A percentile compares a stretch with the other conserved stretches of the same genome.
These are phyloP conservation scores for Erythrobasidium hasegawianum DNA, from an alignment of 1,284 basidiomycete species.

Conservation along the genomic window DNA sequence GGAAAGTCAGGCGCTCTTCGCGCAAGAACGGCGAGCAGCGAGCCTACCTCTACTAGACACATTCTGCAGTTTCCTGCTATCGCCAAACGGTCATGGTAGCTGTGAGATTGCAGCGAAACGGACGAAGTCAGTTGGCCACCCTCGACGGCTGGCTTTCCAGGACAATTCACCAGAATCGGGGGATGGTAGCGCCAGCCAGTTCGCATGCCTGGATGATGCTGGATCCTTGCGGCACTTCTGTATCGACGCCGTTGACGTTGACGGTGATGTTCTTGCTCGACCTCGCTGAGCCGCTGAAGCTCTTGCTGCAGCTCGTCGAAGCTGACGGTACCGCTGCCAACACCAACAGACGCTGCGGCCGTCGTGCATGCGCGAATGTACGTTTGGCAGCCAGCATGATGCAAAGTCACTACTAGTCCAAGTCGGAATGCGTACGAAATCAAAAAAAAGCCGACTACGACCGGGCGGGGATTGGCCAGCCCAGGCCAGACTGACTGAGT, in stretches of 20 bases:
- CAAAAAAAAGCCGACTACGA: too few relatives aligned
- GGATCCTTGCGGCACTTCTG: slow-evolving; percentile 59
- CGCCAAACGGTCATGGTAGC: slow-evolving; percentile 6
- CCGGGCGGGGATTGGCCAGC: too few relatives aligned
- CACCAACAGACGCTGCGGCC: too few relatives aligned
- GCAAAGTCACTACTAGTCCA: too few relatives aligned
- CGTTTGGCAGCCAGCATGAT: too few relatives aligned
- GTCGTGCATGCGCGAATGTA: too few relatives aligned
- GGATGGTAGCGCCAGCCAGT: slow-evolving; percentile 43
- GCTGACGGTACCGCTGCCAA: too few relatives aligned
- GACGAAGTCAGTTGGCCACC: background rate
- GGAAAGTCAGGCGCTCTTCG: too few relatives aligned
- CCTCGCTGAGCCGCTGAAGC: slow-evolving; percentile 7
- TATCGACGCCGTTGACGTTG: slow-evolving; percentile 45
- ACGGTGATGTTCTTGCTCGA: slow-evolving; percentile 33
- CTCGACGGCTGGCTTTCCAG: slow-evolving; percentile 7
- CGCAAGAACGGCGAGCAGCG: too few relatives aligned
- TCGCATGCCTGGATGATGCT: slow-evolving; percentile 93
- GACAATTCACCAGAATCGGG: slow-evolving; percentile 2
- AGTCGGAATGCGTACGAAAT: too few relatives aligned
- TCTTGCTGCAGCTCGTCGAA: background rate
- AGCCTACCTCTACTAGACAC: slow-evolving; percentile 53
- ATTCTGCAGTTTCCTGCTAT: slow-evolving; percentile 56
- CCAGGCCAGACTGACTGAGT: too few relatives aligned
- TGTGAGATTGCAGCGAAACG: background rate